A percentile compares a stretch with the other conserved stretches of the same genome.
Evolutionary conservation across 176 grass and related monocot species (phyloP).

Genomic region (Eleusine coracana): DNA sequence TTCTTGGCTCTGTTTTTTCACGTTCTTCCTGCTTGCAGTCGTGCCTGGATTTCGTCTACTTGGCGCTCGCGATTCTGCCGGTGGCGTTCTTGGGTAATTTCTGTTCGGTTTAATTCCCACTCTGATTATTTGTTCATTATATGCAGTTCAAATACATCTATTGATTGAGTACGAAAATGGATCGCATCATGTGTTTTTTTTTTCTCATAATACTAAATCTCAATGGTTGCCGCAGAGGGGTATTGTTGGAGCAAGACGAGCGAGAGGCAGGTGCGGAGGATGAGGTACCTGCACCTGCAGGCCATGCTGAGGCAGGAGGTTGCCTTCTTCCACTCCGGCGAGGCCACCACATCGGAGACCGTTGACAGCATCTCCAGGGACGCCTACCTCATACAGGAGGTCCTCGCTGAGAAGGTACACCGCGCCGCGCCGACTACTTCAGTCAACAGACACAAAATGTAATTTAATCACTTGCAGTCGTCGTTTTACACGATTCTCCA

Average conservation of each 20-base stretch:
- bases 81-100: conserved; percentile 92
- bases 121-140: background rate
- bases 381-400: conserved; percentile 84
- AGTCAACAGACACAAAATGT: background rate
- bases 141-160: background rate
- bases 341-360: conserved; percentile 90
- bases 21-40: conserved; percentile 44
- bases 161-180: too few species aligned
- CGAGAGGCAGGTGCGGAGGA: conserved; percentile 89
- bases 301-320: conserved; percentile 90
- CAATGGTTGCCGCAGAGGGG: conserved; percentile 55
- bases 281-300: conserved; percentile 85
- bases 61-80: conserved; percentile 74
- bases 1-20: too few species aligned
- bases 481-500: too few species aligned
- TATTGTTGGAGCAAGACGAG: conserved; percentile 99
- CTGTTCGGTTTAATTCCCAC: background rate
- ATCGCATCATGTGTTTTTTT: background rate
- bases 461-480: too few species aligned
- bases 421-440: background rate
- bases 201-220: too few species aligned
- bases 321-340: conserved; percentile 91
- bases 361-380: conserved; percentile 96
- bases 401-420: conserved; percentile 87
- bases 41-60: conserved; percentile 84